Evolutionary conservation across 805 yeast genomes (phyloP).

Genomic region (Candida sphagnicola): DNA sequence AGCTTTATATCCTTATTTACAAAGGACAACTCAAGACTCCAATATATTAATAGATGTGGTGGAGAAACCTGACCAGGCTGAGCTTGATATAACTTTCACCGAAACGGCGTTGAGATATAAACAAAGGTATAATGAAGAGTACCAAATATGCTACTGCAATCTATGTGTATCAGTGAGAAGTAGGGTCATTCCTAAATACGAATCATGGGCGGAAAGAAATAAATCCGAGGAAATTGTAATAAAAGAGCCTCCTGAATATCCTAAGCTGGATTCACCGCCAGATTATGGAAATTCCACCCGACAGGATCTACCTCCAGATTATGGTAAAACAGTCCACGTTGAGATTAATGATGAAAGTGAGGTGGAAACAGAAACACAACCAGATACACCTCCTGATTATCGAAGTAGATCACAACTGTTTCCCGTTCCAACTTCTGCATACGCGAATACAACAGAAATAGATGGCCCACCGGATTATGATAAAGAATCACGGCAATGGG

Average conservation of each 20-base stretch:
- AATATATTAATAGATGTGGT: conserved; percentile 12
- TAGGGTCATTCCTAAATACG: conserved; percentile 1
- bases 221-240: conserved; percentile 1
- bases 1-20: conserved; percentile 10
- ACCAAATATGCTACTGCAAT: conserved; percentile 10
- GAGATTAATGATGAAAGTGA: neutral
- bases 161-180: conserved; percentile 4
- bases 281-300: conserved; percentile 4
- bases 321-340: neutral
- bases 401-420: neutral
- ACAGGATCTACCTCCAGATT: conserved; percentile 4
- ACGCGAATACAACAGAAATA: neutral
- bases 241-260: conserved; percentile 2
- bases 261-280: conserved; percentile 1
- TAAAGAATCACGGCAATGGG: neutral
- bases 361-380: neutral
- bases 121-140: conserved; percentile 7
- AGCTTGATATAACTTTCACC: conserved; percentile 10
- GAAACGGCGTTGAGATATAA: conserved; percentile 10
- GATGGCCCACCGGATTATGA: conserved; percentile 3
- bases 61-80: conserved; percentile 12
- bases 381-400: conserved; percentile 1
- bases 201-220: conserved; percentile 2
- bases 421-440: conserved; percentile 1
- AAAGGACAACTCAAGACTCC: conserved; percentile 4